Percentiles rank a stretch among this genome's conserved stretches.
phyloP scores from a whole-genome alignment of 2,329 filamentous ascomycete species.

The Alternaria ethzedia region DNA sequence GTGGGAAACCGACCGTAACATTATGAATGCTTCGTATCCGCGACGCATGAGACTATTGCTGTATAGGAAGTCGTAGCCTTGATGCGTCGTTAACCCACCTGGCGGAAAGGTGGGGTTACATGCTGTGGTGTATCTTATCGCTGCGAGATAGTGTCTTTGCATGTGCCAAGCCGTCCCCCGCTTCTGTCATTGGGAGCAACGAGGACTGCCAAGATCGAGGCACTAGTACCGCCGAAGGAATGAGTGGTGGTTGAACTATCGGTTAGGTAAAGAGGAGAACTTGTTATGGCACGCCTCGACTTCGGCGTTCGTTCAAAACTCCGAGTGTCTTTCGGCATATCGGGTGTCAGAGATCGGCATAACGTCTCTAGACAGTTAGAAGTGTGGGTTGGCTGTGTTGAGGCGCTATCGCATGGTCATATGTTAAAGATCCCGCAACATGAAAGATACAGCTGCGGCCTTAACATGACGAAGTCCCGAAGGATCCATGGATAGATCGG shows the following conservation, averaged over 20 bases:
- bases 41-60: neutral
- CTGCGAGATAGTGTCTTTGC: slow-evolving; percentile 3
- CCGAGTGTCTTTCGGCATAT: neutral
- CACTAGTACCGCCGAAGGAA: neutral
- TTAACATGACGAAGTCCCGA: neutral
- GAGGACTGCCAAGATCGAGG: neutral
- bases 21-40: neutral
- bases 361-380: neutral
- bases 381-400: neutral
- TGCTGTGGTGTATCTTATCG: neutral
- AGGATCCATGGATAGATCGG: neutral
- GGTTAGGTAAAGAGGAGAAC: neutral
- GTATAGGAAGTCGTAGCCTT: neutral
- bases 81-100: neutral
- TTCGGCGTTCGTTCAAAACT: neutral
- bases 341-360: neutral
- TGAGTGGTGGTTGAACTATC: neutral
- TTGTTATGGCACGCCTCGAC: neutral
- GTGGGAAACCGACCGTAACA: neutral
- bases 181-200: neutral
- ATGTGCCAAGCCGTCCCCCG: neutral
- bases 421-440: neutral
- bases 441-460: neutral
- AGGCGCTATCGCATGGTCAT: neutral
- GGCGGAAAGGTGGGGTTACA: neutral